Percentiles rank a stretch among this genome's conserved stretches.
These are phyloP conservation scores for Schizonepeta tenuifolia DNA, from an alignment of 257 asterid genomes.

Conservation along the genomic window DNA sequence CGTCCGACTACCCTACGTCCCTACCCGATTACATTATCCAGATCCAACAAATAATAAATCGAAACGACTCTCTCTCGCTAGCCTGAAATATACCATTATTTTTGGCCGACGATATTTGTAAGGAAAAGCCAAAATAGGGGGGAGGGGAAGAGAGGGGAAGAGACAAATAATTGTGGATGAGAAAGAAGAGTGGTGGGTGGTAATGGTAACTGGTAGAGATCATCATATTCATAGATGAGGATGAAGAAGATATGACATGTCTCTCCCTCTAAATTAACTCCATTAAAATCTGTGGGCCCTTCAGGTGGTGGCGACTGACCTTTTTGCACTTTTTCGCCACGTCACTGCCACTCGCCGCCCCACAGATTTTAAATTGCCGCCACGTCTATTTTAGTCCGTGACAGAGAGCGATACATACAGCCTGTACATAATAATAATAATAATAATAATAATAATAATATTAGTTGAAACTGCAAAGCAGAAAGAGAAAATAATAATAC, in stretches of 20 bases:
- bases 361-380: conserved; percentile 31
- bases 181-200: conserved; percentile 17
- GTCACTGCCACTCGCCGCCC: conserved; percentile 61
- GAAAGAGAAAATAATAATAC: background rate
- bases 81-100: background rate
- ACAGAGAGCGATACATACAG: conserved; percentile 35
- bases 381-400: conserved; percentile 36
- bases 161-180: conserved; percentile 30
- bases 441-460: no score
- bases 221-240: conserved; percentile 31
- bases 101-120: conserved; percentile 7
- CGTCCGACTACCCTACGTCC: background rate
- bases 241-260: conserved; percentile 38
- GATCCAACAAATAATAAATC: conserved; percentile 8
- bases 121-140: conserved; percentile 28
- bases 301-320: conserved; percentile 37
- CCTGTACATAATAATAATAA: no score
- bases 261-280: background rate
- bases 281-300: conserved; percentile 28
- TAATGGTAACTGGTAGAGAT: no score
- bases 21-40: background rate
- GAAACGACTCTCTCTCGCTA: background rate
- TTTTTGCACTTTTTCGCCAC: conserved; percentile 66
- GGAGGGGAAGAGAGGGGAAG: conserved; percentile 28
- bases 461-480: background rate